Percentiles rank a stretch among this genome's conserved stretches.
Conservation (phyloP, 106 monocot species). For the Platanthera zijinensis region DNA sequence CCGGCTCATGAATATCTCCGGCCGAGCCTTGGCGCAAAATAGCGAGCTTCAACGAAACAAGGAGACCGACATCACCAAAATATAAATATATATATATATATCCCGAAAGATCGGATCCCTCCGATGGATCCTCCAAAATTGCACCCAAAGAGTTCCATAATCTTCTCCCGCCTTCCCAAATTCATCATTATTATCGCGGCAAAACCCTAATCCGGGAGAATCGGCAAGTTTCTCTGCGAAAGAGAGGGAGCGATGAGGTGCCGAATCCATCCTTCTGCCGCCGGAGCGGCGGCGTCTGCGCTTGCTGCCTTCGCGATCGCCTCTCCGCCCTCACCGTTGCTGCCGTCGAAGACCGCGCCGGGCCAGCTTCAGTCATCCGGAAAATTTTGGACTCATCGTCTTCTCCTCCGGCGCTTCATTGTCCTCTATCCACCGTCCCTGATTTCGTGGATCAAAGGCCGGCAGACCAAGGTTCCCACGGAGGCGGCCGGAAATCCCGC, state of each 20-base stretch:
- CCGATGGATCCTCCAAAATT: too few relatives aligned
- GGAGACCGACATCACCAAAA: too few relatives aligned
- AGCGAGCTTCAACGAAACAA: too few relatives aligned
- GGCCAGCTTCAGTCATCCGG: background rate
- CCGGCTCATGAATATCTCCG: too few relatives aligned
- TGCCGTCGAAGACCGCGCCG: background rate
- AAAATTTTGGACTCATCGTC: background rate
- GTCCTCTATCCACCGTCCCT: background rate
- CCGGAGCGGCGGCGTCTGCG: conserved; percentile 14
- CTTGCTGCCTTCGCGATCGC: conserved; percentile 8
- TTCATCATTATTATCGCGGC: too few relatives aligned
- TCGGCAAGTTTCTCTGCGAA: too few relatives aligned
- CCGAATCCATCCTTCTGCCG: conserved; percentile 7
- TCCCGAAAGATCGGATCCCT: too few relatives aligned
- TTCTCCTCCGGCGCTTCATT: background rate
- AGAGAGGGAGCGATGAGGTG: background rate
- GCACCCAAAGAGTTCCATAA: too few relatives aligned
- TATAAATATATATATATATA: too few relatives aligned
- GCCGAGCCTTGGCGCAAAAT: too few relatives aligned
- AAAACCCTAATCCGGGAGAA: too few relatives aligned
- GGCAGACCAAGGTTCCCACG: background rate
- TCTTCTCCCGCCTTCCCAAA: too few relatives aligned
- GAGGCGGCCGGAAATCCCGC: background rate
- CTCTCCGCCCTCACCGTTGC: background rate
- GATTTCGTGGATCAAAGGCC: background rate